phyloP scores from a whole-genome alignment of 805 yeast genomes.

The Ogataea populi-albae region DNA sequence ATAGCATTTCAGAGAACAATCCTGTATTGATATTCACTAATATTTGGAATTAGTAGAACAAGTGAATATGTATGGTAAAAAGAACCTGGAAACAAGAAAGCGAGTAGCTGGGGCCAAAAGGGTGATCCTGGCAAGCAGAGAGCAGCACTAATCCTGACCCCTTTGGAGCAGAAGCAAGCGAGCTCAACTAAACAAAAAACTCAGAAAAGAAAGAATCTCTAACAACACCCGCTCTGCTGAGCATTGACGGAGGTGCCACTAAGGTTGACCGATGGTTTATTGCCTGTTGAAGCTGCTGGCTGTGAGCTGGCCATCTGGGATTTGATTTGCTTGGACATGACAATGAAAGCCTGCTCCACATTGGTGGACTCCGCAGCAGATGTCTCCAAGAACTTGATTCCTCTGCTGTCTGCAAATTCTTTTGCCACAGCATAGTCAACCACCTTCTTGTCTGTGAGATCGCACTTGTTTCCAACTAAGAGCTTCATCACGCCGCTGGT shows the following conservation, averaged over 20 bases:
- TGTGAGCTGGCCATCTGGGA: constrained; percentile 81
- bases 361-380: constrained; percentile 93
- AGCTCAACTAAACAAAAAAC: too few relatives aligned
- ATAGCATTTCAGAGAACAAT: too few relatives aligned
- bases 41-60: too few relatives aligned
- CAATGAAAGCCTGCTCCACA: constrained; percentile 97
- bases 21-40: too few relatives aligned
- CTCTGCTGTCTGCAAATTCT: constrained; percentile 94
- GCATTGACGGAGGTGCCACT: constrained; percentile 60
- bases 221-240: constrained; percentile 49
- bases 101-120: neutral
- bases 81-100: constrained; percentile 5
- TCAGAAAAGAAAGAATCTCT: too few relatives aligned
- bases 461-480: constrained; percentile 95
- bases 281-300: constrained; percentile 37
- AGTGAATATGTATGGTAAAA: constrained; percentile 1
- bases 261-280: constrained; percentile 67
- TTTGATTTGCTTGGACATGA: constrained; percentile 98
- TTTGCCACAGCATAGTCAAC: constrained; percentile 95
- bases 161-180: too few relatives aligned
- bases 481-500: constrained; percentile 96
- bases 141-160: constrained; percentile 1
- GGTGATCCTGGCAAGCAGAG: neutral
- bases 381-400: constrained; percentile 93
- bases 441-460: constrained; percentile 86